These are phyloP conservation scores for Vigna reflexopilosa DNA, from an alignment of 306 rosid species.

Conservation along the genomic window DNA sequence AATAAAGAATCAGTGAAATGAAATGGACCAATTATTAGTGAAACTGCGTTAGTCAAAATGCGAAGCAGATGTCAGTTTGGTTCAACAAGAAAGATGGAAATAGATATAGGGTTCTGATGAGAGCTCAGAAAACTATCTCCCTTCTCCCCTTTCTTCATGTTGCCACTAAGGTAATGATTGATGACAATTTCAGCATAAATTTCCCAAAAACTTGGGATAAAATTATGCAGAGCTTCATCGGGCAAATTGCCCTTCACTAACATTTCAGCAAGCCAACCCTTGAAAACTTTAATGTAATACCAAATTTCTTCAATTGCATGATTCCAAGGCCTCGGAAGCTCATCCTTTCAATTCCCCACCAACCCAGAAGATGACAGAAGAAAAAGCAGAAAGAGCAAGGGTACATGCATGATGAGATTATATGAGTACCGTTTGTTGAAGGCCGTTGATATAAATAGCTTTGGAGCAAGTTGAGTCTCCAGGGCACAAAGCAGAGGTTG, in stretches of 20 bases:
- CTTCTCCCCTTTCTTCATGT: too few relatives aligned
- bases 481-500: slow-evolving; percentile 69
- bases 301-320: background rate
- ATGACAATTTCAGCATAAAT: background rate
- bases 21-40: slow-evolving; percentile 16
- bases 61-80: slow-evolving; percentile 1
- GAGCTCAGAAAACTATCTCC: too few relatives aligned
- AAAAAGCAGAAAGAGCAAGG: background rate
- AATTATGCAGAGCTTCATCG: background rate
- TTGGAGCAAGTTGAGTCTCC: slow-evolving; percentile 60
- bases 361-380: background rate
- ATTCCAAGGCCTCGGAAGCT: background rate
- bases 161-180: background rate
- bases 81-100: background rate
- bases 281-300: background rate
- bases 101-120: background rate
- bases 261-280: slow-evolving; percentile 4
- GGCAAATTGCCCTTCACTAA: background rate
- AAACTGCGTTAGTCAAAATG: background rate
- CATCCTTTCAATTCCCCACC: background rate
- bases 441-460: slow-evolving; percentile 70
- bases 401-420: background rate
- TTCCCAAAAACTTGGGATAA: background rate
- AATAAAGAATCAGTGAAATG: background rate
- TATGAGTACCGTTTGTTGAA: slow-evolving; percentile 70